These are phyloP conservation scores for Alternaria triticimaculans DNA, from an alignment of 2,329 filamentous ascomycete species.

Conservation along the genomic window DNA sequence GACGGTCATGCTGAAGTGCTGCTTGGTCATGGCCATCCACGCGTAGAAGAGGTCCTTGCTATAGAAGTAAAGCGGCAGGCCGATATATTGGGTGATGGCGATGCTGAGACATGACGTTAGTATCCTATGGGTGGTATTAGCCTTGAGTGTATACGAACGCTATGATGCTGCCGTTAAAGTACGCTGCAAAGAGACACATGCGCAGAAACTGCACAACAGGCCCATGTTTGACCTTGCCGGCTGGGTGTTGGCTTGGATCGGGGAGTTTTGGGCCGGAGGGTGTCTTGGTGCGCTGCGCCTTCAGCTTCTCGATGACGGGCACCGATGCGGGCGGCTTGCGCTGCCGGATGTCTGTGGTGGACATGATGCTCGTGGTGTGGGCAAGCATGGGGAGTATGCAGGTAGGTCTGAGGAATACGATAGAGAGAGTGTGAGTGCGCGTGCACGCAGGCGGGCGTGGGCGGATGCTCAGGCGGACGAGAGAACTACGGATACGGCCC, in stretches of 20 bases:
- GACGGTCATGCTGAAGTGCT: conserved; percentile 76
- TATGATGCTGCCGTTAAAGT: conserved; percentile 54
- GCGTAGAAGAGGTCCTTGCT: conserved; percentile 79
- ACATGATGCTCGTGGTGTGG: conserved; percentile 29
- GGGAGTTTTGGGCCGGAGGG: conserved; percentile 1
- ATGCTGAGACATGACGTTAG: conserved; percentile 48
- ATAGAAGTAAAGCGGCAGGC: conserved; percentile 74
- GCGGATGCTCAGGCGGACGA: conserved; percentile 21
- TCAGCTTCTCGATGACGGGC: conserved; percentile 21
- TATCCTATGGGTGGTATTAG: conserved; percentile 21
- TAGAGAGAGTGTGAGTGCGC: conserved; percentile 10
- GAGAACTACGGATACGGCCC: conserved; percentile 10
- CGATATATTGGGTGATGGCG: conserved; percentile 73
- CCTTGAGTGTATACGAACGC: conserved; percentile 38
- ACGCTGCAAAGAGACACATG: conserved; percentile 53
- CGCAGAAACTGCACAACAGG: conserved; percentile 51
- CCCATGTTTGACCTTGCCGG: conserved; percentile 53
- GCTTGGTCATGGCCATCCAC: conserved; percentile 87
- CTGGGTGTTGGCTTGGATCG: conserved; percentile 35
- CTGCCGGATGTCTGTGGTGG: conserved; percentile 39
- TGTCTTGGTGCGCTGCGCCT: conserved; percentile 19
- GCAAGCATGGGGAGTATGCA: conserved; percentile 1
- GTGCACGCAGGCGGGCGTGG: conserved; percentile 11
- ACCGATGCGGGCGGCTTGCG: conserved; percentile 40
- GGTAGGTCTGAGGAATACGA: conserved; percentile 5